A percentile compares a stretch with the other conserved stretches of the same genome.
Conservation (phyloP, 2,329 filamentous ascomycete species). For the Neopestalotiopsis rosae region DNA sequence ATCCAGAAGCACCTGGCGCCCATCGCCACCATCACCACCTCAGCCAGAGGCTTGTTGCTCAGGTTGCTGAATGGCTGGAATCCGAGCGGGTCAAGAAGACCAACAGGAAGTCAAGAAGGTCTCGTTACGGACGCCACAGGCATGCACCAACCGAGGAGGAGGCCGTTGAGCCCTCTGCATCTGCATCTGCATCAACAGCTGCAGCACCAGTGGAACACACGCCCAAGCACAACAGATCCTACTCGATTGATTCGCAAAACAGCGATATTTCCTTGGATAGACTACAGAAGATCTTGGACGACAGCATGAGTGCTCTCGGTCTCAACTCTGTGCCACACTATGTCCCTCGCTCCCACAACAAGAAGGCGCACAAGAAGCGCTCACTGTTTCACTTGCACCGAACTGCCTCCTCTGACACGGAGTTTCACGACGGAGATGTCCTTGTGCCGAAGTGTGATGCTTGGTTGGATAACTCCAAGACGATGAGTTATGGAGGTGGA, state of each 20-base stretch:
- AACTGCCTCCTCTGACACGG: conserved; percentile 79
- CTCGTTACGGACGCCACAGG: conserved; percentile 46
- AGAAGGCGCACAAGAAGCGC: conserved; percentile 43
- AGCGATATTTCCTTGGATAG: conserved; percentile 78
- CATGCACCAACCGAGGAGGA: conserved; percentile 37
- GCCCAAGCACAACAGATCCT: conserved; percentile 42
- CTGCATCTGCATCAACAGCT: conserved; percentile 24
- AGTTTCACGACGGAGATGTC: conserved; percentile 80
- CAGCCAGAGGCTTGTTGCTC: conserved; percentile 67
- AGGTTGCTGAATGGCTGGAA: conserved; percentile 84
- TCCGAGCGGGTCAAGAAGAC: conserved; percentile 75
- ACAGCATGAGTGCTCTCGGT: conserved; percentile 63
- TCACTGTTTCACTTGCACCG: conserved; percentile 45
- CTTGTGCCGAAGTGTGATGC: conserved; percentile 87
- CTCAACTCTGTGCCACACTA: conserved; percentile 51
- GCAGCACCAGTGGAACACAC: conserved; percentile 1
- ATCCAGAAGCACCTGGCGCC: conserved; percentile 35
- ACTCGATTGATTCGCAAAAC: conserved; percentile 69
- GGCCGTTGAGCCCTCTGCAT: conserved; percentile 27
- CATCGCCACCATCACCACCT: conserved; percentile 39
- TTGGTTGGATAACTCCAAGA: conserved; percentile 87
- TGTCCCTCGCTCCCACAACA: conserved; percentile 47
- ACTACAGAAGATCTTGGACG: conserved; percentile 79
- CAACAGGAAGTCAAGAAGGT: conserved; percentile 55
- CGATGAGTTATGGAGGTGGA: conserved; percentile 75